A percentile compares a stretch with the other conserved stretches of the same genome.
These are phyloP conservation scores for Margaritispora aquatica DNA, from an alignment of 495 filamentous ascomycete species.

Conservation along the genomic window DNA sequence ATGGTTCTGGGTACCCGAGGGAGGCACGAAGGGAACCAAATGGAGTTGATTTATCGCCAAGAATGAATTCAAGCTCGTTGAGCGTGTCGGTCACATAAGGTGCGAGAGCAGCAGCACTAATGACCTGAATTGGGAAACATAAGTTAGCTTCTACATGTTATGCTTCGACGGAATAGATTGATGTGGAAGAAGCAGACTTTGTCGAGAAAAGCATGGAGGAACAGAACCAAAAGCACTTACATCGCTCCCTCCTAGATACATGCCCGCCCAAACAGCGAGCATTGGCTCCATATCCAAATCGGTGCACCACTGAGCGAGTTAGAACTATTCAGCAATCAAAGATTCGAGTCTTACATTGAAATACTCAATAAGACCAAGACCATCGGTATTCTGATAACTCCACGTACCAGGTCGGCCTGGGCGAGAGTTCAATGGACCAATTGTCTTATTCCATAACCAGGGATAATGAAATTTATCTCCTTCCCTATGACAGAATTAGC, in stretches of 20 bases:
- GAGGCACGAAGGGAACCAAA: conserved; percentile 18
- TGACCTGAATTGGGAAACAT: no score
- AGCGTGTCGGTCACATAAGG: conserved; percentile 32
- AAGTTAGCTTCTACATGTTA: no score
- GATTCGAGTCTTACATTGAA: conserved; percentile 2
- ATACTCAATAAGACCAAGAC: conserved; percentile 32
- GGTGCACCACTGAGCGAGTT: conserved; percentile 39
- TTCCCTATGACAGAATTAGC: conserved; percentile 23
- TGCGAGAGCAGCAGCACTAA: conserved; percentile 12
- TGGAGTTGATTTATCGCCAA: conserved; percentile 5
- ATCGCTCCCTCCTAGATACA: conserved; percentile 26
- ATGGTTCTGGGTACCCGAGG: conserved; percentile 15
- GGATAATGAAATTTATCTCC: conserved; percentile 30
- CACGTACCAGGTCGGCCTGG: conserved; percentile 45
- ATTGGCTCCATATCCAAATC: conserved; percentile 47
- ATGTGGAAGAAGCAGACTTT: no score
- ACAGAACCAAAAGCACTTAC: no score
- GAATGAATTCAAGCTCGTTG: conserved; percentile 22
- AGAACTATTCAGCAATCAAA: neutral
- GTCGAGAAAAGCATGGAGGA: no score
- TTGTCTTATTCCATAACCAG: conserved; percentile 53
- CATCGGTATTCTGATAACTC: conserved; percentile 49
- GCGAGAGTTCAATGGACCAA: conserved; percentile 44
- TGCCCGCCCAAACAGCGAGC: conserved; percentile 45
- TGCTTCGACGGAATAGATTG: no score